A percentile compares a stretch with the other conserved stretches of the same genome.
These are phyloP conservation scores for Trametes polyzona DNA, from an alignment of 1,284 basidiomycete species.

Conservation along the genomic window DNA sequence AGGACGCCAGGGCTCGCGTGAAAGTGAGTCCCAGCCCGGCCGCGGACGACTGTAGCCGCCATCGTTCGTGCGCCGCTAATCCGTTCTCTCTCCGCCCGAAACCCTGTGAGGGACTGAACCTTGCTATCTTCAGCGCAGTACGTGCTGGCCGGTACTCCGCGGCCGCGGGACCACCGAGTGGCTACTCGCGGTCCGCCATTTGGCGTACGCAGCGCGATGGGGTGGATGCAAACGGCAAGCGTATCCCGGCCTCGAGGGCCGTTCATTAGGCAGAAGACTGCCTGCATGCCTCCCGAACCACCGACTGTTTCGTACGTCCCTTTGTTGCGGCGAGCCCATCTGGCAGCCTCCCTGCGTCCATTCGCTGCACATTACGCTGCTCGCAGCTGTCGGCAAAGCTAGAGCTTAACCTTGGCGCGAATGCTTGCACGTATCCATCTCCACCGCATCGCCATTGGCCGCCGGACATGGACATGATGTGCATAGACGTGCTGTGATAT, in stretches of 20 bases:
- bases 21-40: neutral
- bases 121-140: constrained; percentile 7
- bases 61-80: constrained; percentile 1
- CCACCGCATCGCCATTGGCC: neutral
- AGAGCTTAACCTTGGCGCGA: neutral
- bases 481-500: too few relatives aligned
- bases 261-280: constrained; percentile 9
- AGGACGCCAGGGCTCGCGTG: neutral
- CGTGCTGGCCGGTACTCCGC: neutral
- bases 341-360: neutral
- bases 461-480: too few relatives aligned
- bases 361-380: neutral
- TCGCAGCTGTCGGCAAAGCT: neutral
- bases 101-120: neutral
- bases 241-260: neutral
- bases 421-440: neutral
- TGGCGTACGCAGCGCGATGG: neutral
- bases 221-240: neutral
- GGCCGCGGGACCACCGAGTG: neutral
- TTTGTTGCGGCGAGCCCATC: neutral
- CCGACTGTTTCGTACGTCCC: neutral
- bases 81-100: constrained; percentile 9
- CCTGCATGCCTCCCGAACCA: neutral
- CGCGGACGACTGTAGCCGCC: constrained; percentile 6
- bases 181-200: neutral